Percentiles rank a stretch among this genome's conserved stretches.
Evolutionary conservation across 2,329 filamentous ascomycete species (phyloP).

Genomic region (Epichloe aotearoae): DNA sequence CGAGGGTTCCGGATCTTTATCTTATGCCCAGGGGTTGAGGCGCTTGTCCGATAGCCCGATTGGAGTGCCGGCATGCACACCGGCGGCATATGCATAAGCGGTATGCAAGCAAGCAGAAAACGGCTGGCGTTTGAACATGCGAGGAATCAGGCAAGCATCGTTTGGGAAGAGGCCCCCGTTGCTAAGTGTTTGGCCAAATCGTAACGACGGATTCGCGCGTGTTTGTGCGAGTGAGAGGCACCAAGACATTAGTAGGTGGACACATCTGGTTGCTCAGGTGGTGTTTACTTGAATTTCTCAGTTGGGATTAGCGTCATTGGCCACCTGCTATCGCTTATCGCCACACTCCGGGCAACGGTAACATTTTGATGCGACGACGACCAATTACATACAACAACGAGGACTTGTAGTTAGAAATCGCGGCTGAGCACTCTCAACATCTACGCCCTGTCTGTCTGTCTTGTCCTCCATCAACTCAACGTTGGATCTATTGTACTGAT

Average conservation of each 20-base stretch:
- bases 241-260: background rate
- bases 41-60: background rate
- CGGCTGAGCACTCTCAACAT: background rate
- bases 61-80: background rate
- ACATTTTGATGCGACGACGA: background rate
- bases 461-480: background rate
- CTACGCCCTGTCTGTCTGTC: background rate
- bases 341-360: slow-evolving; percentile 5
- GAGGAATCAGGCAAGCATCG: background rate
- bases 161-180: background rate
- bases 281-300: slow-evolving; percentile 6
- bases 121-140: background rate
- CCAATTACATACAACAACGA: background rate
- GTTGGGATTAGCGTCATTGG: slow-evolving; percentile 1
- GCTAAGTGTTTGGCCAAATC: background rate
- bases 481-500: background rate
- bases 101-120: no score
- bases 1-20: no score
- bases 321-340: background rate
- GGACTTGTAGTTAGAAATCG: no score
- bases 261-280: background rate
- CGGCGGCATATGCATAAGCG: background rate
- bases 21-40: background rate
- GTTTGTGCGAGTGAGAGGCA: background rate
- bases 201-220: background rate